Conservation (phyloP, 176 grass and related monocot genomes). For the Urochloa ruziziensis region DNA sequence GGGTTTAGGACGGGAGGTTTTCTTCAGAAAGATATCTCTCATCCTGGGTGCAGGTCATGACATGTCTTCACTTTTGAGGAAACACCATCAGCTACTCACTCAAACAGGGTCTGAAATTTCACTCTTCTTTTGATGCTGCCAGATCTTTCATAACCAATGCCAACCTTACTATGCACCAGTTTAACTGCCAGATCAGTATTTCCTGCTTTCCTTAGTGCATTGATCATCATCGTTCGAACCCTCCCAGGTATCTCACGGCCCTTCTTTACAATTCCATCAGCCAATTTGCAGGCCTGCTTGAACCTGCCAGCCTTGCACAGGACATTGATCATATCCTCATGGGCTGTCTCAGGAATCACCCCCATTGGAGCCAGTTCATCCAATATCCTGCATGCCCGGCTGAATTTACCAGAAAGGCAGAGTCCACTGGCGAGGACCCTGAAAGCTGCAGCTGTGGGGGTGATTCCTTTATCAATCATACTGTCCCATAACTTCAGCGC, state of each 20-base stretch:
- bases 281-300: slow-evolving; percentile 89
- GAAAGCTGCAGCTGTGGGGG: slow-evolving; percentile 73
- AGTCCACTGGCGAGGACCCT: slow-evolving; percentile 70
- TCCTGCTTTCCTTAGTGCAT: slow-evolving; percentile 84
- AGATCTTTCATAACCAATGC: slow-evolving; percentile 88
- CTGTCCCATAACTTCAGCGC: slow-evolving; percentile 71
- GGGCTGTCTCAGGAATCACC: slow-evolving; percentile 71
- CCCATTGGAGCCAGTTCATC: slow-evolving; percentile 91
- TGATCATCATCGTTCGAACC: slow-evolving; percentile 87
- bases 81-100: slow-evolving; percentile 22
- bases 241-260: slow-evolving; percentile 81
- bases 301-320: slow-evolving; percentile 77
- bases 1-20: background rate
- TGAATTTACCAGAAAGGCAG: slow-evolving; percentile 88
- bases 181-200: slow-evolving; percentile 86
- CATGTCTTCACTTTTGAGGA: background rate
- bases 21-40: background rate
- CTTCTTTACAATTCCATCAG: slow-evolving; percentile 82
- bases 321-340: slow-evolving; percentile 93
- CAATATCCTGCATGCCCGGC: slow-evolving; percentile 75
- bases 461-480: slow-evolving; percentile 89
- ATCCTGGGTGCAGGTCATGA: background rate
- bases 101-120: slow-evolving; percentile 81
- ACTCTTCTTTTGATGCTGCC: slow-evolving; percentile 90
- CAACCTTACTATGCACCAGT: slow-evolving; percentile 85